Evolutionary conservation across 2,329 filamentous ascomycete genomes (phyloP), one percentile per base, ranked within the genome.

Genomic region (Penicillium frequentans): DNA sequence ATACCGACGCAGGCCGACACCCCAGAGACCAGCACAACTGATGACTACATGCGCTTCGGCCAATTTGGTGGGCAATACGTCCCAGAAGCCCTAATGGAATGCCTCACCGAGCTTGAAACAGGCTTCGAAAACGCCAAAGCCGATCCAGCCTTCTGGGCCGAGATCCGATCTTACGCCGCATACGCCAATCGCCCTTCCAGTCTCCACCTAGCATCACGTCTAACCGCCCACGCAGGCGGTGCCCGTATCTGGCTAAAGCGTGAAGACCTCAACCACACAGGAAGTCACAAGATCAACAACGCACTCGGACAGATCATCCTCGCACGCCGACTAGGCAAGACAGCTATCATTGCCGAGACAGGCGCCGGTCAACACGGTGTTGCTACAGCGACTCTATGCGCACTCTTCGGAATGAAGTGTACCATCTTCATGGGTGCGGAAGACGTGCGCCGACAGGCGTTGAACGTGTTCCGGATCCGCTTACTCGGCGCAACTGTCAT

Each of bases 201-300:
- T 60, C 81, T 98, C 47, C 93, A 98, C 76, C 79, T 91, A 52
- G 93, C 93, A 0, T 86, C 93, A 61, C 86, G 92, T 43, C 80
- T 98, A 58, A 96, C 93, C 0, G 87, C 93, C 71, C 80, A 93
- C 70, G 92, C 90, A 42, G 91, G 91, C 26, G 95, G 93, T 55
- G 93, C 93, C 37, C 95, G 90, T 68, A 96, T 99, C 79, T 99
- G 93, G 88, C 80, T 99, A 60, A 98, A 98, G 83, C 86, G 95
- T 65, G 95, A 98, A 77, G 93, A 98, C 72, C 80, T 98, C 57
- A 98, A 98, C 76, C 93, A 97, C 72, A 97, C 93, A 6, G 95
- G 93, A 62, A 93, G 90, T 59, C 93, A 98, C 82, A 98, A 98
- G 84, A 97, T 98, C 81, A 98, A 98, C 81, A 98, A 98, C 68